phyloP scores from a whole-genome alignment of 1,139 yeast genomes.

The Scheffersomyces parashehatae region DNA sequence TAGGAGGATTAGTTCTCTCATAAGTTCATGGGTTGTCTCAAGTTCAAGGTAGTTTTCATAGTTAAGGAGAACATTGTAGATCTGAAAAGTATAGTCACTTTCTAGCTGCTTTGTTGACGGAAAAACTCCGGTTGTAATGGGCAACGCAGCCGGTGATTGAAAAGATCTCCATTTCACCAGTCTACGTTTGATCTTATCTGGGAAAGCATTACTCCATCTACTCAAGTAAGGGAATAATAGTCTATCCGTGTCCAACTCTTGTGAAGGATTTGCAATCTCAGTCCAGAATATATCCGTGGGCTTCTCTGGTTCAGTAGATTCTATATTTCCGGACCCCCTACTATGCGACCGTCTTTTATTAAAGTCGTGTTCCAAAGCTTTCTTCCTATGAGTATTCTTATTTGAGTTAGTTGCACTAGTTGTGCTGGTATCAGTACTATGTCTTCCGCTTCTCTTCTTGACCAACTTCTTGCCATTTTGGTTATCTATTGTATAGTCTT shows the following conservation, averaged over 20 bases:
- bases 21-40: slow-evolving; percentile 58
- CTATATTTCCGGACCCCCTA: slow-evolving; percentile 5
- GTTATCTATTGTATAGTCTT: too few species aligned
- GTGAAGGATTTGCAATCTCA: slow-evolving; percentile 68
- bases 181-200: slow-evolving; percentile 62
- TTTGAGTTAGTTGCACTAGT: neutral
- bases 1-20: slow-evolving; percentile 86
- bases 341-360: slow-evolving; percentile 4
- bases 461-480: too few species aligned
- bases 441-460: too few species aligned
- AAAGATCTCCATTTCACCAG: slow-evolving; percentile 89
- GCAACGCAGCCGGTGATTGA: slow-evolving; percentile 90
- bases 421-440: neutral
- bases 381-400: slow-evolving; percentile 1
- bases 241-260: slow-evolving; percentile 47
- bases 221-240: slow-evolving; percentile 43
- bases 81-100: slow-evolving; percentile 59
- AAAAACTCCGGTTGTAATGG: slow-evolving; percentile 74
- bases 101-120: slow-evolving; percentile 71
- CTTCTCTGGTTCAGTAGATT: slow-evolving; percentile 5
- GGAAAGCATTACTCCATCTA: slow-evolving; percentile 90
- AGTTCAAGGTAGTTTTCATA: slow-evolving; percentile 53
- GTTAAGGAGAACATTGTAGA: slow-evolving; percentile 63
- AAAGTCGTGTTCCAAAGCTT: neutral
- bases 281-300: slow-evolving; percentile 55